Conservation (phyloP, 75 land plant species). For the Isoetes taiwanensis region DNA sequence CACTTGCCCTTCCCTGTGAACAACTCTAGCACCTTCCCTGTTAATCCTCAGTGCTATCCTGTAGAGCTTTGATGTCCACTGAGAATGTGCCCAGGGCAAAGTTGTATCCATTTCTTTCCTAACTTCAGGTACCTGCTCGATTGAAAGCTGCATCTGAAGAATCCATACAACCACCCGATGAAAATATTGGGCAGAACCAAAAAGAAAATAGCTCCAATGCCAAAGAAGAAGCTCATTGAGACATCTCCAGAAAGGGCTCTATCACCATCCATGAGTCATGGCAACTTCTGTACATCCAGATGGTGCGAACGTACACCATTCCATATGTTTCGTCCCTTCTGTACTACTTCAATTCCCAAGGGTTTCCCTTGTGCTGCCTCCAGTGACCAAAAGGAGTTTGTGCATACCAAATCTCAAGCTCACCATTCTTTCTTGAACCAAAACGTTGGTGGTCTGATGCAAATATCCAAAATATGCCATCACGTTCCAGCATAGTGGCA, state of each 20-base stretch:
- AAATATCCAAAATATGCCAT: slow-evolving; percentile 60
- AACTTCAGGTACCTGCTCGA: slow-evolving; percentile 29
- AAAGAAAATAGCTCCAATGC: slow-evolving; percentile 26
- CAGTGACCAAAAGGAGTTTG: slow-evolving; percentile 59
- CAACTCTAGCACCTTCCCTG: too few relatives aligned
- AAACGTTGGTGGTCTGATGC: slow-evolving; percentile 64
- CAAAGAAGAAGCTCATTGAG: slow-evolving; percentile 32
- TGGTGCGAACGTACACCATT: slow-evolving; percentile 80
- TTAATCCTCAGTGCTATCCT: too few relatives aligned
- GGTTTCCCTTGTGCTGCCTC: slow-evolving; percentile 69
- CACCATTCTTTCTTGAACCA: slow-evolving; percentile 59
- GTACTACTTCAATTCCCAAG: slow-evolving; percentile 42
- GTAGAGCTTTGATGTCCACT: slow-evolving; percentile 30
- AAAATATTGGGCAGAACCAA: slow-evolving; percentile 27
- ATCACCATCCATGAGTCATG: slow-evolving; percentile 85
- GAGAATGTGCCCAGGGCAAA: slow-evolving; percentile 25
- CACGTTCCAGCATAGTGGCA: slow-evolving; percentile 41
- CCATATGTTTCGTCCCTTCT: slow-evolving; percentile 77
- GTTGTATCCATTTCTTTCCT: slow-evolving; percentile 39
- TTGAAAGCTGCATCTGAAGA: slow-evolving; percentile 50
- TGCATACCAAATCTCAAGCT: slow-evolving; percentile 78
- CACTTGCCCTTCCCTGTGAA: too few relatives aligned
- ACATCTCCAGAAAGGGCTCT: slow-evolving; percentile 85
- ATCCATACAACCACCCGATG: slow-evolving; percentile 49
- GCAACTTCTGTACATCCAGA: slow-evolving; percentile 59